Evolutionary conservation across 108 stramenopile genomes (phyloP), one percentile per base, ranked within the genome.

Genomic region (Halocafeteria seosinensis): DNA sequence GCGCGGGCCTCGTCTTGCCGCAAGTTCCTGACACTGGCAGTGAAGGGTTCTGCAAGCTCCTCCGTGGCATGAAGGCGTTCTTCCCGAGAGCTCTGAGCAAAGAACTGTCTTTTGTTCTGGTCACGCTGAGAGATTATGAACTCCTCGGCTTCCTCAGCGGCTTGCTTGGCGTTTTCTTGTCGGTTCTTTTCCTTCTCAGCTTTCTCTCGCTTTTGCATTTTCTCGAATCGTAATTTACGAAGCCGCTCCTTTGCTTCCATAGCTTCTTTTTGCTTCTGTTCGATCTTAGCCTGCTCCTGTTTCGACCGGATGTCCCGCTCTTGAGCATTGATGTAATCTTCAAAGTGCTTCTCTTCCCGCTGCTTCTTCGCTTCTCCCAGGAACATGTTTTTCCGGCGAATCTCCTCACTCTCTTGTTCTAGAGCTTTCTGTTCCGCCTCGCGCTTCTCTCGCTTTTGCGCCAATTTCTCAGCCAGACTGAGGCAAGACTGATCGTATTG

Each of bases 381-480:
- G 34, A 76, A 73, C 70, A 53, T 38, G 32, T 63, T 50, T 34
- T 74, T 47, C 35, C 73, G 72, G 60, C 53, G 42, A 5, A 31
- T 9, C 13, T 55, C 32, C 51, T 52, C 69, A 63, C 69, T 76
- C 68, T 77, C 78, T 26, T 73, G 78, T 33, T 38, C 50, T 42
- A 79, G 52, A 26, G 38, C 72, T 23, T 23, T 61, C 33, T 60
- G 61, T 37, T 78, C 78, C 17, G 37, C 52, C 65, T 78, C 64
- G n/a, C 60, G 67, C 36, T 37, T 36, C 23, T 47, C 58, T 3
- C 76, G 55, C 37, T 72, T 55, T 1, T 1, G 28, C 26, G 63
- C 61, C 23, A 79, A 68, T 24, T 76, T 63, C 31, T 71, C 74
- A 11, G 59, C 42, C 11, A 77, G 62, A 58, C 50, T 37, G 6